Percentiles rank a stretch among this genome's conserved stretches.
Evolutionary conservation across 768 basidiomycete genomes (phyloP).

Genomic region (Collybia nuda): DNA sequence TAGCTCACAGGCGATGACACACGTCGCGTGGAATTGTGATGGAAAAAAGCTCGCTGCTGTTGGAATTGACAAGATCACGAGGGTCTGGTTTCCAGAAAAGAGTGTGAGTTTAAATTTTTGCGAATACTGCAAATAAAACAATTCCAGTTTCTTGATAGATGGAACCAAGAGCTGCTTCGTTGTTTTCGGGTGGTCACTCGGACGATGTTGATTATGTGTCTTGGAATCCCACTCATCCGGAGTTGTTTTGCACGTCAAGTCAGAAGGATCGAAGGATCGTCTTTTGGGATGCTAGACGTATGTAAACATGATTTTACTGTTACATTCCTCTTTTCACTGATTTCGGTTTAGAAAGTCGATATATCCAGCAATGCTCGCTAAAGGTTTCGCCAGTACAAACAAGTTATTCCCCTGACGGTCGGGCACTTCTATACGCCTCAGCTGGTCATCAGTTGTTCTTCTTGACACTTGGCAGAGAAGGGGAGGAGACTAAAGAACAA

Average conservation of each 20-base stretch:
- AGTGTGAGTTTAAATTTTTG: constrained; percentile 49
- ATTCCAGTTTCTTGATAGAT: constrained; percentile 42
- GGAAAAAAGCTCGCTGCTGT: constrained; percentile 81
- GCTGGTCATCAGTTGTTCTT: constrained; percentile 61
- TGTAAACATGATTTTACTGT: constrained; percentile 19
- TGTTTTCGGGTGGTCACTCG: constrained; percentile 69
- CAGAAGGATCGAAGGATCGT: constrained; percentile 73
- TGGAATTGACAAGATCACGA: constrained; percentile 74
- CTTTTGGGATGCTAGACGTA: constrained; percentile 87
- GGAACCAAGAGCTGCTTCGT: constrained; percentile 64
- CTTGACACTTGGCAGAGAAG: constrained; percentile 54
- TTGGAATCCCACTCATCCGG: constrained; percentile 86
- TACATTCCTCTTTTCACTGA: background rate
- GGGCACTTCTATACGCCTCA: constrained; percentile 61
- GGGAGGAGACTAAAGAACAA: constrained; percentile 47
- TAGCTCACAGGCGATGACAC: constrained; percentile 65
- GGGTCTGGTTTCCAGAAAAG: constrained; percentile 80
- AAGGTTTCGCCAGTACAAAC: constrained; percentile 66
- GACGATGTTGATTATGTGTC: constrained; percentile 82
- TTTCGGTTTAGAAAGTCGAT: constrained; percentile 57
- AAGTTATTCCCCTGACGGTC: constrained; percentile 73
- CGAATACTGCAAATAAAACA: background rate
- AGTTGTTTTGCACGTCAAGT: constrained; percentile 78
- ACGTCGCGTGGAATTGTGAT: constrained; percentile 84
- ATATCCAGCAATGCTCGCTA: constrained; percentile 56